phyloP scores from a whole-genome alignment of 2,329 filamentous ascomycete species.

The Clarireedia sp. region DNA sequence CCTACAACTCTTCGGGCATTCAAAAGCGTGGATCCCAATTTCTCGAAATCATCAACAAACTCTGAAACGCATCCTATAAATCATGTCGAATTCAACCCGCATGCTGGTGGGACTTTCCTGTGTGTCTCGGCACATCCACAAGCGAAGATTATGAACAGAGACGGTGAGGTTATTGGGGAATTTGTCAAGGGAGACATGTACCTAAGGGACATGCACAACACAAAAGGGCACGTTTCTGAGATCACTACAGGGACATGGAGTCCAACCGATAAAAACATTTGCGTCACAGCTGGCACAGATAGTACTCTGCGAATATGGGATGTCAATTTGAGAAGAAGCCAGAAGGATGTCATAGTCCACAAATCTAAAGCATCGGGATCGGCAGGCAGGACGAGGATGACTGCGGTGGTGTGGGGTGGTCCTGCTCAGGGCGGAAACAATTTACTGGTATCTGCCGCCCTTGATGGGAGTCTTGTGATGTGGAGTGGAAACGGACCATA shows the following conservation, averaged over 20 bases:
- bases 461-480: conserved; percentile 87
- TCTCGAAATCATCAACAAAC: conserved; percentile 60
- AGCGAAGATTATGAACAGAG: conserved; percentile 79
- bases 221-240: conserved; percentile 92
- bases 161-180: conserved; percentile 77
- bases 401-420: conserved; percentile 78
- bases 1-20: conserved; percentile 91
- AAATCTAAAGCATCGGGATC: conserved; percentile 85
- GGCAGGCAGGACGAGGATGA: conserved; percentile 89
- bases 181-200: conserved; percentile 99
- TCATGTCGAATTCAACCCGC: conserved; percentile 76
- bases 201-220: conserved; percentile 91
- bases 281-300: conserved; percentile 87
- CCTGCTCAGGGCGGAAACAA: conserved; percentile 70
- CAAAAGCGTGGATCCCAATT: conserved; percentile 81
- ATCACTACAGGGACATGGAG: conserved; percentile 87
- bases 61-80: conserved; percentile 85
- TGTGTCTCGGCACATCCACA: conserved; percentile 86
- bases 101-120: conserved; percentile 71
- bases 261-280: conserved; percentile 74
- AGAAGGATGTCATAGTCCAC: conserved; percentile 92
- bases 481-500: conserved; percentile 87
- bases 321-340: conserved; percentile 78
- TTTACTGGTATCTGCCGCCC: conserved; percentile 70
- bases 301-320: conserved; percentile 97